phyloP scores from a whole-genome alignment of 805 yeast species.

The Ogataea methanolica region DNA sequence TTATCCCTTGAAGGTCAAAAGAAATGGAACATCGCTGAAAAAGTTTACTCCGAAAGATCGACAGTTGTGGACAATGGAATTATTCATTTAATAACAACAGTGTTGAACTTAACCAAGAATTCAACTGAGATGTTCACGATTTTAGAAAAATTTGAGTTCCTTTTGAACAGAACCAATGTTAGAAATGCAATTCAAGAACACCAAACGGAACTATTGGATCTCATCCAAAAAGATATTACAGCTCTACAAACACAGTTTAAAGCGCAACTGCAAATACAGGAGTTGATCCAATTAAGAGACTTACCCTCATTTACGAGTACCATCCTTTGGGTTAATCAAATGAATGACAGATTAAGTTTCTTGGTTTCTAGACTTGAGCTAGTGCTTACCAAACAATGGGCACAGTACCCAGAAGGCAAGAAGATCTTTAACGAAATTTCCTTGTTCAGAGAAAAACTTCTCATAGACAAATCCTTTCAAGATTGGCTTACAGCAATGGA shows the following conservation, averaged over 20 bases:
- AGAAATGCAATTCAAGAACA: conserved; percentile 57
- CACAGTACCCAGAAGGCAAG: conserved; percentile 59
- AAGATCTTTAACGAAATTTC: conserved; percentile 49
- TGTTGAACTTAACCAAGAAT: conserved; percentile 35
- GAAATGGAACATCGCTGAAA: conserved; percentile 39
- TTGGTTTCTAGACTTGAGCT: conserved; percentile 42
- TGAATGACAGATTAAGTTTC: conserved; percentile 38
- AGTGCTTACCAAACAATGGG: conserved; percentile 61
- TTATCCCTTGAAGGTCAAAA: conserved; percentile 32
- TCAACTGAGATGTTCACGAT: conserved; percentile 49
- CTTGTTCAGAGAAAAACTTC: conserved; percentile 40
- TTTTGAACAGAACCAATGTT: conserved; percentile 50
- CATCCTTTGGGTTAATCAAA: conserved; percentile 50
- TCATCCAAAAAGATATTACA: conserved; percentile 43
- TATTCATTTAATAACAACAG: conserved; percentile 34
- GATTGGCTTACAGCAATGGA: conserved; percentile 41
- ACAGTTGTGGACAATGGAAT: conserved; percentile 42
- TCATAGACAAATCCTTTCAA: conserved; percentile 37
- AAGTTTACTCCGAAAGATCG: conserved; percentile 38
- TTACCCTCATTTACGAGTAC: conserved; percentile 44
- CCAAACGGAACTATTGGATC: conserved; percentile 45
- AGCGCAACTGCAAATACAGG: conserved; percentile 30
- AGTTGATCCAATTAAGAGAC: conserved; percentile 37
- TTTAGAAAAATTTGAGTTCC: conserved; percentile 43
- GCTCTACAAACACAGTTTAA: conserved; percentile 35